Conservation (phyloP, 2,329 filamentous ascomycete species). For the Myriosclerotinia curreyana region DNA sequence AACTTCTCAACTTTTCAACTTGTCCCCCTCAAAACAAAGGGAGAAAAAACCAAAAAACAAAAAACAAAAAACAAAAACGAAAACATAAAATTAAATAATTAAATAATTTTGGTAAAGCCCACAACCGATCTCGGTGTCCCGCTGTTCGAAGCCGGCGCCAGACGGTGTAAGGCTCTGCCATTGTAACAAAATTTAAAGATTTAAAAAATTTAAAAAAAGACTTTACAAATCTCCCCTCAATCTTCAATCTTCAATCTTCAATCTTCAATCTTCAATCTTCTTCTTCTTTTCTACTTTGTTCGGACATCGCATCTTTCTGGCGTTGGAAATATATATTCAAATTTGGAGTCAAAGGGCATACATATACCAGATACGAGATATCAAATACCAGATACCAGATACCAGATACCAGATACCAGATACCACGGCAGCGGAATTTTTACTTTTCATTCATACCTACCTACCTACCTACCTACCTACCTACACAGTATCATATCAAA, state of each 20-base stretch:
- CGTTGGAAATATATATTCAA: constrained; percentile 29
- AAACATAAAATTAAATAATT: no score
- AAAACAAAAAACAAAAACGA: no score
- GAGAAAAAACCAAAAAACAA: no score
- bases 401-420: constrained; percentile 31
- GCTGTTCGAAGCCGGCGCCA: constrained; percentile 39
- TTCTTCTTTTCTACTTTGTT: constrained; percentile 26
- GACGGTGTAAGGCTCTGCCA: constrained; percentile 39
- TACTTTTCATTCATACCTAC: no score
- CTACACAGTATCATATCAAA: no score
- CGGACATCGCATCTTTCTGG: constrained; percentile 34
- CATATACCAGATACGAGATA: constrained; percentile 29
- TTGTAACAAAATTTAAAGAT: constrained; percentile 21
- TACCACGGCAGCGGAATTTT: no score
- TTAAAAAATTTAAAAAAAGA: background rate
- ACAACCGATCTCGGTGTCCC: constrained; percentile 37
- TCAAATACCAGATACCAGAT: constrained; percentile 30
- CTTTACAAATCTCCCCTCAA: constrained; percentile 24
- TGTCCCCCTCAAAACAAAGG: no score
- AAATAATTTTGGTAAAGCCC: constrained; percentile 38
- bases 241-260: background rate
- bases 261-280: background rate
- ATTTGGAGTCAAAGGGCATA: constrained; percentile 30
- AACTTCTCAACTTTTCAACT: no score
- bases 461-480: no score